Evolutionary conservation across 1,284 basidiomycete genomes (phyloP), one percentile per base, ranked within the genome.

Genomic region (Pyrrhoderma noxium): DNA sequence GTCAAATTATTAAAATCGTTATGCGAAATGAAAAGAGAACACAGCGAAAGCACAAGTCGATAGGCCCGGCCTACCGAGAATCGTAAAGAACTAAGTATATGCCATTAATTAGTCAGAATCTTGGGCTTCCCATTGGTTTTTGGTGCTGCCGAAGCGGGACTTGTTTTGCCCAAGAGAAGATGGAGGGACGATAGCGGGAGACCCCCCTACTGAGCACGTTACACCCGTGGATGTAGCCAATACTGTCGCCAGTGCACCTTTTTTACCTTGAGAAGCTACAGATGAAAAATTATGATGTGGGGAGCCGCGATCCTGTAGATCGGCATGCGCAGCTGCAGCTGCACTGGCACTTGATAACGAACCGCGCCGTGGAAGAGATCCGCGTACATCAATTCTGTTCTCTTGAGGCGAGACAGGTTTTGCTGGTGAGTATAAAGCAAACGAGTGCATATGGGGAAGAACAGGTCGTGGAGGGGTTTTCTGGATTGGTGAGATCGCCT

Each of bases 321-420:
- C 52, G 21, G 47, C 13, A 22, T 48, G 45, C 38, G 39, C 31
- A 31, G 27, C 27, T 21, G 50, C 50, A n/a, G 52, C 46, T 8
- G 52, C 52, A 36, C 52, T 53, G 11, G 52, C 52, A 21, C 47
- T 53, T 19, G 52, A 53, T 25, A 53, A n/a, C 14, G 52, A 53
- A 14, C 52, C 52, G 16, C 52, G 52, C 13, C 52, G 45, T 7
- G 51, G 51, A n/a, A 52, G 45, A 11, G 51, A 42, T 14, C 38
- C 47, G 11, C 27, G 25, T 1, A 44, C 46, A 11, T 42, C 42
- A 4, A 53, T 40, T 23, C 40, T 40, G 35, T 43, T 49, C 42
- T 53, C 52, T 36, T 53, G 48, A 8, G 51, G 51, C 7, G 51
- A 47, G 3, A 43, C 51, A 4, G 51, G 49, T 13, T 44, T 43